These are phyloP conservation scores for Camelina sativa DNA, from an alignment of 345 rosid genomes.

Conservation along the genomic window DNA sequence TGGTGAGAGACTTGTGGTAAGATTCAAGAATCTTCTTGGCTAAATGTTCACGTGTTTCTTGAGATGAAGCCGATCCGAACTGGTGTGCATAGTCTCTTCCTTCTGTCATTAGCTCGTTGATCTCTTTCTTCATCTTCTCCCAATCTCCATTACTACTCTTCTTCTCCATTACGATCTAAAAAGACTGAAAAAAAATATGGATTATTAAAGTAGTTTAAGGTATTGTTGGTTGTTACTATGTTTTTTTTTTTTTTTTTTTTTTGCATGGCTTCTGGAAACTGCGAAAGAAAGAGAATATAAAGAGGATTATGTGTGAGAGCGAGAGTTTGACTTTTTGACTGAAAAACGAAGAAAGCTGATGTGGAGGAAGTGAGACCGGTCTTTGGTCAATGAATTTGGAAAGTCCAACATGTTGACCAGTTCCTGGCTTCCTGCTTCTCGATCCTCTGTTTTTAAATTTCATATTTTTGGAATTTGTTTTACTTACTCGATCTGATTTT, in stretches of 20 bases:
- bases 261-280: constrained; percentile 39
- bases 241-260: constrained; percentile 29
- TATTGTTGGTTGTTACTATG: constrained; percentile 8
- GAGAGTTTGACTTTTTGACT: constrained; percentile 45
- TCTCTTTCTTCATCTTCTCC: constrained; percentile 57
- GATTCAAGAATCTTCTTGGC: constrained; percentile 61
- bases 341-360: constrained; percentile 28
- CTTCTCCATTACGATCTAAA: constrained; percentile 35
- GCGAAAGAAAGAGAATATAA: constrained; percentile 30
- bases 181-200: not conserved
- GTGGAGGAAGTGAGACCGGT: constrained; percentile 41
- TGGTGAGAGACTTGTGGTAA: constrained; percentile 62
- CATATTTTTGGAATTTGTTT: not conserved
- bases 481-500: constrained; percentile 2
- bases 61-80: constrained; percentile 52
- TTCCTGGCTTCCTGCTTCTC: constrained; percentile 34
- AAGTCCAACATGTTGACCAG: constrained; percentile 46
- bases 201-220: not conserved
- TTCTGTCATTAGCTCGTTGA: constrained; percentile 55
- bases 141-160: constrained; percentile 54
- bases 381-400: constrained; percentile 48
- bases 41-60: constrained; percentile 53
- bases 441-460: constrained; percentile 18
- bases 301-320: constrained; percentile 35
- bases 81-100: constrained; percentile 71